Evolutionary conservation across 208 protist genomes (phyloP).

Genomic region (Leishmania gerbilli): DNA sequence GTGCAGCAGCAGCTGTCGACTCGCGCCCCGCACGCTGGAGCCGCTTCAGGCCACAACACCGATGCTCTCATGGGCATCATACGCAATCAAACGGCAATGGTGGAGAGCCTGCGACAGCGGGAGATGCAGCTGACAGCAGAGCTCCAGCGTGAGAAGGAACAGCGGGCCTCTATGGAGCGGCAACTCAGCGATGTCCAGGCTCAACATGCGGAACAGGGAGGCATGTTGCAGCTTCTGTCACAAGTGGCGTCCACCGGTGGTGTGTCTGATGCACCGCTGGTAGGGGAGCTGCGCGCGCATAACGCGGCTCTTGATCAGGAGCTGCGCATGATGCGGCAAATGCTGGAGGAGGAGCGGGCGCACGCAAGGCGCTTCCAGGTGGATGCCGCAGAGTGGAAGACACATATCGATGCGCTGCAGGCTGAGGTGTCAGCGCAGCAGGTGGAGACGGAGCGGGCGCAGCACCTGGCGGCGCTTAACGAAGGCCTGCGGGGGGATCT

Average conservation of each 20-base stretch:
- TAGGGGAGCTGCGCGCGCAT: constrained; percentile 71
- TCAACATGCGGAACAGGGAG: constrained; percentile 61
- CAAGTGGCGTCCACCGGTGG: constrained; percentile 26
- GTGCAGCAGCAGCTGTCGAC: constrained; percentile 40
- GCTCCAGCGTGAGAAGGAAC: constrained; percentile 51
- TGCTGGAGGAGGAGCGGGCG: constrained; percentile 62
- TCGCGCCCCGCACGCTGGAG: background rate
- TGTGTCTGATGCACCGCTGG: constrained; percentile 39
- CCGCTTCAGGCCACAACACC: constrained; percentile 13
- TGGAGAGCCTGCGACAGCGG: constrained; percentile 78
- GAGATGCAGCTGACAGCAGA: constrained; percentile 66
- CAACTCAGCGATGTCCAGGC: constrained; percentile 51
- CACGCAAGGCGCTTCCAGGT: constrained; percentile 44
- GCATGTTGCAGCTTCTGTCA: constrained; percentile 48
- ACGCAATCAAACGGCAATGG: constrained; percentile 70
- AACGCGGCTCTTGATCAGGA: constrained; percentile 54
- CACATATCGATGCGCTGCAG: constrained; percentile 56
- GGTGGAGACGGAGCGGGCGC: constrained; percentile 55
- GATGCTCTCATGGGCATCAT: constrained; percentile 63
- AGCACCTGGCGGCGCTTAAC: constrained; percentile 64
- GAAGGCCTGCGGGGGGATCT: constrained; percentile 61
- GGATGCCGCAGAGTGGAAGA: constrained; percentile 66
- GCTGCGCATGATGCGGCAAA: constrained; percentile 44
- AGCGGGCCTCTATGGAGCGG: constrained; percentile 33
- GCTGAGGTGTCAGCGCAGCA: constrained; percentile 60